A percentile compares a stretch with the other conserved stretches of the same genome.
Conservation (phyloP, 164 flowering plant species). For the Taxillus chinensis region DNA sequence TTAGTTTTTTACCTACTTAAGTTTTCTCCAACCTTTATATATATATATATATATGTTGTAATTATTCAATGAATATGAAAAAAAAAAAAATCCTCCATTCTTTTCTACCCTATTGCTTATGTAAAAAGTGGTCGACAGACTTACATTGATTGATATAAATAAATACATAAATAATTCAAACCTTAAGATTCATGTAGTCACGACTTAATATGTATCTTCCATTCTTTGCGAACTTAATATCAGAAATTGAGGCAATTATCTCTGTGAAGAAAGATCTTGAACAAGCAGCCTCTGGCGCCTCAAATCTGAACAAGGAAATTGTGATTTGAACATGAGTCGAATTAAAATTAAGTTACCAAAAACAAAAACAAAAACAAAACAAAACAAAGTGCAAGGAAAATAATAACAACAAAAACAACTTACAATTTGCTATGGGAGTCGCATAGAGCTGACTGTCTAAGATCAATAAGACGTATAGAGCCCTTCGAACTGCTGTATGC, state of each 20-base stretch:
- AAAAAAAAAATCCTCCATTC: no score
- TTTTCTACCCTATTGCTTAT: no score
- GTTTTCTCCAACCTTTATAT: no score
- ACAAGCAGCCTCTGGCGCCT: background rate
- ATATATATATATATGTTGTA: no score
- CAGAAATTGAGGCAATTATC: slow-evolving; percentile 4
- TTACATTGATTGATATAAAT: no score
- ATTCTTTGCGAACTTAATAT: slow-evolving; percentile 1
- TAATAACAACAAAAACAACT: background rate
- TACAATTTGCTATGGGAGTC: background rate
- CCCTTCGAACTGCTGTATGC: background rate
- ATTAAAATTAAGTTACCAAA: background rate
- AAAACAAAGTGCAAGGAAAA: background rate
- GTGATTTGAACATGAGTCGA: background rate
- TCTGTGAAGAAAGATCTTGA: slow-evolving; percentile 2
- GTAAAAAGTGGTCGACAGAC: no score
- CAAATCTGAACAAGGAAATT: background rate
- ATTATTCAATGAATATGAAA: no score
- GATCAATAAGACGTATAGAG: background rate
- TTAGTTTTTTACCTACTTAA: no score
- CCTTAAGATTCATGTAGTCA: slow-evolving; percentile 4
- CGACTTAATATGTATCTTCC: slow-evolving; percentile 2
- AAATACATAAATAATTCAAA: background rate
- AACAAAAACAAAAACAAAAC: background rate
- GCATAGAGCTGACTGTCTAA: background rate